These are phyloP conservation scores for Flaveria sonorensis DNA, from an alignment of 129 eudicot species.

Conservation along the genomic window DNA sequence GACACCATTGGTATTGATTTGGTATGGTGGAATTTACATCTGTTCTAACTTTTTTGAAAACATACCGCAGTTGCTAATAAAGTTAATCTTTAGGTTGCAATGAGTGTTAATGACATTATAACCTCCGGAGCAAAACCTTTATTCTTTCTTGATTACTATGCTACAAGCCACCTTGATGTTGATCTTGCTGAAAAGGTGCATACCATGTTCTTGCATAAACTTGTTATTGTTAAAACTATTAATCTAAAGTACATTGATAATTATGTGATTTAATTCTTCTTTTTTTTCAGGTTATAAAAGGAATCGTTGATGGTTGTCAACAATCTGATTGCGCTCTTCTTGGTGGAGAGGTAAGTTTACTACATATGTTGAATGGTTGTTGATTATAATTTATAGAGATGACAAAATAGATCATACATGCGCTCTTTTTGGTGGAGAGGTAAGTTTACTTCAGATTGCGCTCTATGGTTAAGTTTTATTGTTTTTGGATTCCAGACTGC, in stretches of 20 bases:
- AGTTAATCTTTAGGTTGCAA: slow-evolving; percentile 64
- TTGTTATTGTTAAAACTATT: background rate
- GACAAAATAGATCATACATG: background rate
- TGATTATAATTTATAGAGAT: background rate
- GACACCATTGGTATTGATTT: slow-evolving; percentile 87
- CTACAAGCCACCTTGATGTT: slow-evolving; percentile 92
- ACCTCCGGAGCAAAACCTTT: slow-evolving; percentile 97
- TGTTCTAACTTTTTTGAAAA: background rate
- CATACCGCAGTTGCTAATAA: background rate
- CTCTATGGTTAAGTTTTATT: slow-evolving; percentile 15
- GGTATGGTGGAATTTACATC: slow-evolving; percentile 57
- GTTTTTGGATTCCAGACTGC: slow-evolving; percentile 68
- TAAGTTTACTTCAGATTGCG: too few species aligned
- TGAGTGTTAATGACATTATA: slow-evolving; percentile 97
- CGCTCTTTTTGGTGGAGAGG: too few species aligned
- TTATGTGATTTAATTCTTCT: slow-evolving; percentile 18
- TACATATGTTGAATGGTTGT: background rate
- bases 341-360: slow-evolving; percentile 73
- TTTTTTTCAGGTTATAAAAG: slow-evolving; percentile 70
- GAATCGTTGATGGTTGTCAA: slow-evolving; percentile 84
- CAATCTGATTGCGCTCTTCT: slow-evolving; percentile 78
- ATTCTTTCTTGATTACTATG: slow-evolving; percentile 94
- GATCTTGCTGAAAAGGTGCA: slow-evolving; percentile 91
- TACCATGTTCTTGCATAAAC: background rate
- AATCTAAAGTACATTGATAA: background rate